phyloP scores from a whole-genome alignment of 164 flowering plant species.

The Vitis labrusca region DNA sequence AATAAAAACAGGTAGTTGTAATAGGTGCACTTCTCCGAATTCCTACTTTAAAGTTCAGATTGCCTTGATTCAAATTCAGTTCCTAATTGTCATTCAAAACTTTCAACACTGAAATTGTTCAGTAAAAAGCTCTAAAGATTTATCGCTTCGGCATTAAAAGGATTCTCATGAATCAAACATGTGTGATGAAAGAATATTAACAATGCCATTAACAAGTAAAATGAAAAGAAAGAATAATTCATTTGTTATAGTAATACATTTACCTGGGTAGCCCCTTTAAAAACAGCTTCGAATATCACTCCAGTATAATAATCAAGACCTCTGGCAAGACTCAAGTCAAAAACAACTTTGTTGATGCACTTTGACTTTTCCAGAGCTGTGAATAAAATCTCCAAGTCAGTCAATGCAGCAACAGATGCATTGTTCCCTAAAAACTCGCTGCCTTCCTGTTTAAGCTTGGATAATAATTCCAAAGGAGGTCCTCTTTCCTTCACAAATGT shows the following conservation, averaged over 20 bases:
- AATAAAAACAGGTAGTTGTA: too few species aligned
- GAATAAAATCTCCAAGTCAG: slow-evolving; percentile 81
- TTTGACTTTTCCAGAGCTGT: slow-evolving; percentile 68
- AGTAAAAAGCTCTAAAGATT: too few species aligned
- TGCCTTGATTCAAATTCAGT: too few species aligned
- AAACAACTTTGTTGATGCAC: slow-evolving; percentile 70
- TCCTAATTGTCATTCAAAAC: too few species aligned
- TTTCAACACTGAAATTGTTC: too few species aligned
- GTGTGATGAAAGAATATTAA: not conserved
- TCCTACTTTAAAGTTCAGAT: too few species aligned
- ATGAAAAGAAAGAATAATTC: not conserved
- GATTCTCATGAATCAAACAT: not conserved
- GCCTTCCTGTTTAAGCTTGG: slow-evolving; percentile 64
- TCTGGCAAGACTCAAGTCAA: slow-evolving; percentile 97
- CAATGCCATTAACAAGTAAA: not conserved
- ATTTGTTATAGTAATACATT: not conserved
- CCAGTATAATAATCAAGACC: slow-evolving; percentile 99
- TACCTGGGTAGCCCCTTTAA: slow-evolving; percentile 89
- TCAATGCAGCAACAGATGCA: slow-evolving; percentile 59
- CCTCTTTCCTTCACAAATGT: slow-evolving; percentile 84
- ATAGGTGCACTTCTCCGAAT: too few species aligned
- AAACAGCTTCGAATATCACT: slow-evolving; percentile 93
- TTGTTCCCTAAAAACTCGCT: slow-evolving; percentile 56
- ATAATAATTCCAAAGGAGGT: slow-evolving; percentile 60
- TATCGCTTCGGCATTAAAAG: too few species aligned